Conservation (phyloP, 2,329 filamentous ascomycete genomes). For the Colletotrichum sp. region DNA sequence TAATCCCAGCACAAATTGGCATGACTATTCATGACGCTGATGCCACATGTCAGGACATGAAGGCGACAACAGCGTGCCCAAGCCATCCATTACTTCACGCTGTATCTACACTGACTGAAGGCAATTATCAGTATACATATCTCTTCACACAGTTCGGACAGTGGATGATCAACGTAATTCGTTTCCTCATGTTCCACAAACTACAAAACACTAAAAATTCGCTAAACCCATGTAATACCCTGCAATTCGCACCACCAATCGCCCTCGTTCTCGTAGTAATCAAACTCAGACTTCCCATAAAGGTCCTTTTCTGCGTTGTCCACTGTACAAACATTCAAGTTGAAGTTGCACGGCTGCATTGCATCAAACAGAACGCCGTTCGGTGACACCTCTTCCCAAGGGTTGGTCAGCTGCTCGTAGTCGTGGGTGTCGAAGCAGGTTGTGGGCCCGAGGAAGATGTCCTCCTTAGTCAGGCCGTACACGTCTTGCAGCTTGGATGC, state of each 20-base stretch:
- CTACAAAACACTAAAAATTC: neutral
- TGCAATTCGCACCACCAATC: neutral
- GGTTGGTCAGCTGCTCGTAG: neutral
- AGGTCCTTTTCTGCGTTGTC: neutral
- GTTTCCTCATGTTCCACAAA: neutral
- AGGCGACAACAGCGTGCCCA: neutral
- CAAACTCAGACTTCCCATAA: neutral
- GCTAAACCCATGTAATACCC: neutral
- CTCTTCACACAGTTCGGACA: neutral
- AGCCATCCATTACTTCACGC: neutral
- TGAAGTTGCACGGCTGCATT: neutral
- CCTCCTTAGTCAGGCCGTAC: neutral
- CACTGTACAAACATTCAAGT: neutral
- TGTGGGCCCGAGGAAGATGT: neutral
- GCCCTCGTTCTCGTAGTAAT: neutral
- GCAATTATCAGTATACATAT: neutral
- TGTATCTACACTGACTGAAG: neutral
- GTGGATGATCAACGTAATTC: neutral
- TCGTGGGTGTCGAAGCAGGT: neutral
- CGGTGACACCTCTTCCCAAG: neutral
- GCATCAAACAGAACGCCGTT: neutral
- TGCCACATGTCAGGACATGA: neutral
- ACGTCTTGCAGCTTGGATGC: neutral
- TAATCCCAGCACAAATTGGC: neutral
- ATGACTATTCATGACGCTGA: neutral